Base-by-base conservation (phyloP, 108 stramenopile genomes). In the Discostella pseudostelligera region DNA sequence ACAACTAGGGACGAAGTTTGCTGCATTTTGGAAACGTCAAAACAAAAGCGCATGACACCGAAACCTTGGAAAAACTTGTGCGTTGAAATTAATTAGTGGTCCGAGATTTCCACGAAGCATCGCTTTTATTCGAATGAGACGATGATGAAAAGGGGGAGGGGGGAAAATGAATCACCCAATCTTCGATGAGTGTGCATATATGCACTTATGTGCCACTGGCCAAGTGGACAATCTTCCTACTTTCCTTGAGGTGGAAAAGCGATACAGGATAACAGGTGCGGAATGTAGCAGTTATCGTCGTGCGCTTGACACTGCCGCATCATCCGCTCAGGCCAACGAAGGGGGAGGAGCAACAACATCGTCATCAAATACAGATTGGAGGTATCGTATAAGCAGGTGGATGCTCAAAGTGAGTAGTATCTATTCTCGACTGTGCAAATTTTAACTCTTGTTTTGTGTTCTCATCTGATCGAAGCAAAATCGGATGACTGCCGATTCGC, bases 341-440 rank as follows among this genome's bases (percentile, higher is more conserved):
- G 26, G 39, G 5, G 32, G 32, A 32, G 32, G n/a, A n/a, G n/a
- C n/a, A n/a, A n/a, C 32, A 9, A 22, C 8, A 0, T 44, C 43
- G 16, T 60, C 43, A 21, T 43, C 39, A 32, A 67, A 67, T 44
- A 24, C 65, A 32, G 72, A 67, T 43, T 67, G 74, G 65, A 44
- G 74, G 35, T 76, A 68, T 48, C 60, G 74, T 13, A 76, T 76
- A 22, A 59, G 60, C 2, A 26, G 74, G 22, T 76, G 74, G 74
- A 49, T 76, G 59, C 25, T 76, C 16, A 29, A 53, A 25, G 66
- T 67, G 55, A 67, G 66, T 37, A 22, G 50, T 24, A 51, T 22
- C 9, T 26, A 51, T n/a, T n/a, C n/a, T n/a, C n/a, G n/a, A n/a
- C n/a, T 26, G 50, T 47, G 46, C n/a, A 44, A 44, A 13, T 44